phyloP scores from a whole-genome alignment of 768 basidiomycete genomes.

The Lactifluus pinguis region DNA sequence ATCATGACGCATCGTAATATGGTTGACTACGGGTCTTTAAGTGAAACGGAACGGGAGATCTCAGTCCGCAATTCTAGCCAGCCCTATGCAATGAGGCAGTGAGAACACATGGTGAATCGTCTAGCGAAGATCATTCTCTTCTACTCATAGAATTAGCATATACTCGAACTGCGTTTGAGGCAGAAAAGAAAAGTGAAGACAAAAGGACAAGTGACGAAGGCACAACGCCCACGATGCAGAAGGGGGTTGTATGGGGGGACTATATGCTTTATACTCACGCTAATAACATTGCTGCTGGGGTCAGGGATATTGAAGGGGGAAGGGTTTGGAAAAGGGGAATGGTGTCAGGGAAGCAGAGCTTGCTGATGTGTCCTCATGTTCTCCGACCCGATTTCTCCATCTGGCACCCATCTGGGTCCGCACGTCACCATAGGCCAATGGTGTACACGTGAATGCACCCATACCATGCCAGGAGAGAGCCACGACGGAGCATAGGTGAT shows the following conservation, averaged over 20 bases:
- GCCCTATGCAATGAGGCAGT: constrained; percentile 7
- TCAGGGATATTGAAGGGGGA: not conserved
- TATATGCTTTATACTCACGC: not conserved
- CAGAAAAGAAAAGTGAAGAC: not conserved
- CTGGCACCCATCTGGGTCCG: constrained; percentile 1
- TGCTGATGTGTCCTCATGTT: constrained; percentile 8
- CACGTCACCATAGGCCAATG: not conserved
- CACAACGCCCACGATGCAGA: not conserved
- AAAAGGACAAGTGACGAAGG: not conserved
- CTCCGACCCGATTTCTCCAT: constrained; percentile 13
- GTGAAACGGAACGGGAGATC: not conserved
- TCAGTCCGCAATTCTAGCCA: not conserved
- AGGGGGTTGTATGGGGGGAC: not conserved
- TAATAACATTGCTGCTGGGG: not conserved
- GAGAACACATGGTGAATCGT: constrained; percentile 3
- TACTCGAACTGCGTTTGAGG: not conserved
- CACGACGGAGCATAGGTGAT: not conserved
- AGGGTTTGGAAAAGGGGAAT: not conserved
- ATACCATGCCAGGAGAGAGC: not conserved
- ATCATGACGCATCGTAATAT: not conserved
- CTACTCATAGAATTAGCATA: not conserved
- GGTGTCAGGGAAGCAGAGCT: constrained; percentile 2
- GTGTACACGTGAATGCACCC: not conserved
- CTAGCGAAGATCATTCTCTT: not conserved
- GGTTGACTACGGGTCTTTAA: not conserved